Base-by-base conservation (phyloP, 176 grass and related monocot genomes). In the Oryza glaberrima region DNA sequence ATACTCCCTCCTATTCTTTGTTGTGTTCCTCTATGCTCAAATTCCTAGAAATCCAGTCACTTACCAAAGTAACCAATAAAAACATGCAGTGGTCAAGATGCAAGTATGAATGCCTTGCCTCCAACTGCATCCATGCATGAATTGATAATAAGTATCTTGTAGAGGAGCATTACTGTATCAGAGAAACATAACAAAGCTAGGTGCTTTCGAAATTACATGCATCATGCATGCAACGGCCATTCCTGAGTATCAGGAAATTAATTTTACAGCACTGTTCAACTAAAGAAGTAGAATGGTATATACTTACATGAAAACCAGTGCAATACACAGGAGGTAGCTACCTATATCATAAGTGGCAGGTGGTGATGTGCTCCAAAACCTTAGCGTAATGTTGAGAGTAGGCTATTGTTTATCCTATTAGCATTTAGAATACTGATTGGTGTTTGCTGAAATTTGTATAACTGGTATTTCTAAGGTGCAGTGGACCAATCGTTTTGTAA, bases 381-480 rank as follows among this genome's bases (percentile, higher is more conserved):
- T 41, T 79, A 73, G 6, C 13, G 4, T 6, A 26, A 1, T 69
- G 15, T 44, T 15, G 0, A 67, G 9, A 10, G 9, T n/a, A 61
- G 32, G 7, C 7, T 13, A 6, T 43, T 35, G 40, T 46, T 67
- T 20, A 43, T 23, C 10, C 44, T 16, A 16, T 85, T 19, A 34
- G 5, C 73, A 56, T n/a, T 73, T 73, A 23, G 23, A 72, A 73
- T 1, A 9, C 14, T 11, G 64, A 65, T 40, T 65, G 43, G 40
- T 20, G 38, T 73, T 79, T 72, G 23, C 54, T 65, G 47, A 78
- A 61, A 61, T 61, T 71, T 41, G 23, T 78, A 14, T 47, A 32
- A 9, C 25, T 77, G 7, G 17, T 48, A 48, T 9, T 72, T 11
- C 30, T 79, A 28, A 72, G 40, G 11, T 61, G 19, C 30, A 15